phyloP scores from a whole-genome alignment of 2,329 filamentous ascomycete genomes.

The Hypoxylon rubiginosum region DNA sequence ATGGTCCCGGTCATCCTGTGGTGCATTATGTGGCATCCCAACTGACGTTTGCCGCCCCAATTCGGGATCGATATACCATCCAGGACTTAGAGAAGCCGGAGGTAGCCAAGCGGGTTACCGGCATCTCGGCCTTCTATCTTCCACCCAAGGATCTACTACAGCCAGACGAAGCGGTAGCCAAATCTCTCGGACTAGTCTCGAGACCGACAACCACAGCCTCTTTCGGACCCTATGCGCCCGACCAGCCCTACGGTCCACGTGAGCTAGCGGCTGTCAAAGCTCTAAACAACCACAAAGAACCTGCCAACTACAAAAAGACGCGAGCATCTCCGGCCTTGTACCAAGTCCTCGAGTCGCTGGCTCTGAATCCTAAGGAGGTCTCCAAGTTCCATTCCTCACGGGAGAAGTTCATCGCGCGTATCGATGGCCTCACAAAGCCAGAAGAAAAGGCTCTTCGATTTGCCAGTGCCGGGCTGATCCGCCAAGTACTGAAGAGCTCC shows the following conservation, averaged over 20 bases:
- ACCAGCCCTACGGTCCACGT: slow-evolving; percentile 2
- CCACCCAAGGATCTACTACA: slow-evolving; percentile 2
- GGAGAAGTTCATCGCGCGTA: slow-evolving; percentile 3
- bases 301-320: background rate
- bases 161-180: background rate
- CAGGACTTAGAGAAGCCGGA: slow-evolving; percentile 5
- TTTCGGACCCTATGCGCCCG: background rate
- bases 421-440: background rate
- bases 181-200: background rate
- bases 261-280: slow-evolving; percentile 2
- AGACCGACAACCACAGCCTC: background rate
- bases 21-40: slow-evolving; percentile 5
- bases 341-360: background rate
- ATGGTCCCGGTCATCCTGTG: background rate
- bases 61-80: slow-evolving; percentile 5
- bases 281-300: background rate
- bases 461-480: background rate
- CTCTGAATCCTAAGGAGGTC: slow-evolving; percentile 4
- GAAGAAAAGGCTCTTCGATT: background rate
- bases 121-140: slow-evolving; percentile 7
- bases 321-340: slow-evolving; percentile 1
- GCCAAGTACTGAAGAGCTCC: slow-evolving; percentile 1
- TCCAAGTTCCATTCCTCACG: slow-evolving; percentile 2
- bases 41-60: slow-evolving; percentile 3
- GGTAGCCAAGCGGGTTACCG: background rate